Conservation (phyloP, 768 basidiomycete species). For the Tylopilus rubrobrunneus region DNA sequence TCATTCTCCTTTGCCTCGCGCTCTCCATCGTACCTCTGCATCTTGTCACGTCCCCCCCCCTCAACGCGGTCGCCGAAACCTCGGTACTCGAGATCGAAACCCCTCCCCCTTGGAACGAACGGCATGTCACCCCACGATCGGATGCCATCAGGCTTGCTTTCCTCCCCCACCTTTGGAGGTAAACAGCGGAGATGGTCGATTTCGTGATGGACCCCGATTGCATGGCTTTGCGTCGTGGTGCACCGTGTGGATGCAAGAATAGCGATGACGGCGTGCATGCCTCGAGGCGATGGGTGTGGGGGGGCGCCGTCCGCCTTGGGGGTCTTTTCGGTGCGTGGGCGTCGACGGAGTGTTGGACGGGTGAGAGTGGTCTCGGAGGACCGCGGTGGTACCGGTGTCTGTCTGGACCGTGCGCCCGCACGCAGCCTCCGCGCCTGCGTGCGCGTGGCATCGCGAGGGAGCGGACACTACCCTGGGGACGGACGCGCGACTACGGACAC, state of each 20-base stretch:
- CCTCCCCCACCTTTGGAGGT: neutral
- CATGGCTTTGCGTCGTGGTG: slow-evolving; percentile 2
- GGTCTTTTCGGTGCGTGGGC: neutral
- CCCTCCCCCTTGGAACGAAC: neutral
- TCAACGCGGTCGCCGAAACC: neutral
- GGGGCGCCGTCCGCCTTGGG: neutral
- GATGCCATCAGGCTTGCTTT: neutral
- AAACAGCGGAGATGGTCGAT: slow-evolving; percentile 19
- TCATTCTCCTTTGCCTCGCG: neutral
- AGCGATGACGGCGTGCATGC: slow-evolving; percentile 1
- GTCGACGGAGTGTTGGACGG: neutral
- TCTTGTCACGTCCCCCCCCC: neutral
- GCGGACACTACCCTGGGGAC: neutral
- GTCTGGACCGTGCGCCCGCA: neutral
- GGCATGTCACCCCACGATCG: neutral
- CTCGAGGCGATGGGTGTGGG: slow-evolving; percentile 9
- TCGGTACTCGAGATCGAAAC: too few relatives aligned
- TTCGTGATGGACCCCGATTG: slow-evolving; percentile 3
- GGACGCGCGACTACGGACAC: neutral
- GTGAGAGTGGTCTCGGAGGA: neutral
- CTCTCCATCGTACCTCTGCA: too few relatives aligned
- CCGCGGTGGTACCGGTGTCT: neutral
- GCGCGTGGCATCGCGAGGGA: neutral
- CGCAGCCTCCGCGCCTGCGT: too few relatives aligned
- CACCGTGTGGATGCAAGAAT: neutral